phyloP scores from a whole-genome alignment of 1,284 basidiomycete species.

The Coniferiporia sulphurascens region DNA sequence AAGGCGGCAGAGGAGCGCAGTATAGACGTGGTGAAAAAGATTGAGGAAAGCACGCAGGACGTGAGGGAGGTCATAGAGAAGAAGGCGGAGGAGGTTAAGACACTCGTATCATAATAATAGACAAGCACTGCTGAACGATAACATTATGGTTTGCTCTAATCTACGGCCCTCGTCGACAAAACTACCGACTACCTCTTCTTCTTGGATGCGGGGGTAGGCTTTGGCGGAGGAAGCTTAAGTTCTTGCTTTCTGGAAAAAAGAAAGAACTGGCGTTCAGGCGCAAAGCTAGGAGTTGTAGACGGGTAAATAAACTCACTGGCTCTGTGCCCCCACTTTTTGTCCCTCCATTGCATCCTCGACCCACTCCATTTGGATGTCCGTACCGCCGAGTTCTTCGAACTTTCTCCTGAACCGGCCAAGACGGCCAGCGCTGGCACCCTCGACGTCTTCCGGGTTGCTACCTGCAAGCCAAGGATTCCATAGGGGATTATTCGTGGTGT shows the following conservation, averaged over 20 bases:
- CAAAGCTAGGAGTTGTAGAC: not conserved
- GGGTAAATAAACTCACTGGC: not conserved
- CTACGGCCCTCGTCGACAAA: not conserved
- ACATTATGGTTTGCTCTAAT: not conserved
- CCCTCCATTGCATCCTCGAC: conserved; percentile 38
- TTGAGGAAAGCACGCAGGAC: conserved; percentile 22
- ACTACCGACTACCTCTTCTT: not conserved
- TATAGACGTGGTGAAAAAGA: conserved; percentile 20
- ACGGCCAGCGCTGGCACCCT: conserved; percentile 64
- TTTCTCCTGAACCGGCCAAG: conserved; percentile 75
- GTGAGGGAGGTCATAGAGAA: conserved; percentile 17
- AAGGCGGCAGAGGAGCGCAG: conserved; percentile 21
- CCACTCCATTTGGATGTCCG: conserved; percentile 42
- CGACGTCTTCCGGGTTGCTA: conserved; percentile 53
- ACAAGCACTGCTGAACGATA: not conserved
- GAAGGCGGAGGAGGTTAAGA: conserved; percentile 23
- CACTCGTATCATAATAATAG: conserved; percentile 15
- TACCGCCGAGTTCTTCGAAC: conserved; percentile 58
- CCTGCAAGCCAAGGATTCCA: conserved; percentile 45
- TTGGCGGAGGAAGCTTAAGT: not conserved
- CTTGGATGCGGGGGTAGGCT: too few species aligned
- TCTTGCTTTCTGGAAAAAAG: not conserved
- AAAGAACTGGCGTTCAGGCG: not conserved
- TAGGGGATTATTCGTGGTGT: conserved; percentile 80
- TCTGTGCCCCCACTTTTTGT: not conserved